A percentile compares a stretch with the other conserved stretches of the same genome.
Evolutionary conservation across 495 filamentous ascomycete genomes (phyloP).

Genomic region (Pyrenula aspistea): DNA sequence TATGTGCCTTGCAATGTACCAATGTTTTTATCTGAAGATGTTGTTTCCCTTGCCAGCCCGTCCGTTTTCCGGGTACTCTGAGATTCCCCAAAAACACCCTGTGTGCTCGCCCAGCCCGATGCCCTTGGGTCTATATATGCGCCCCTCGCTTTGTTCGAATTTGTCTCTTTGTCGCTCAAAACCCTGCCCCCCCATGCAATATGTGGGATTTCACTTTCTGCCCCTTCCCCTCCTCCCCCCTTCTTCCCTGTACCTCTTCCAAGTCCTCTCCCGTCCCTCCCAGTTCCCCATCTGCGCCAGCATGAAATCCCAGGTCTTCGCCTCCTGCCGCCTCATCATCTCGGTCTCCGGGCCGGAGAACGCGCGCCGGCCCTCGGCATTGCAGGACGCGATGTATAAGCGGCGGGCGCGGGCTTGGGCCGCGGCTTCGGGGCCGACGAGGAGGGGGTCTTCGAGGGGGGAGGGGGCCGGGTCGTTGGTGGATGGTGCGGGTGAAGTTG

Average conservation of each 20-base stretch:
- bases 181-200: too few relatives aligned
- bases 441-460: not conserved
- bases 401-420: not conserved
- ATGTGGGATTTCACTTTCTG: too few relatives aligned
- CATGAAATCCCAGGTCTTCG: constrained; percentile 2
- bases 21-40: too few relatives aligned
- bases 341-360: not conserved
- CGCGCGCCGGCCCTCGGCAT: not conserved
- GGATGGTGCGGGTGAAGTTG: not conserved
- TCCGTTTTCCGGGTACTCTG: too few relatives aligned
- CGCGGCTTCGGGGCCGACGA: not conserved
- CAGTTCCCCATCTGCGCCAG: not conserved
- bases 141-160: too few relatives aligned
- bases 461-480: not conserved
- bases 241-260: too few relatives aligned
- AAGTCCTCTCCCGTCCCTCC: not conserved
- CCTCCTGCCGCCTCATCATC: not conserved
- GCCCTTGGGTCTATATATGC: too few relatives aligned
- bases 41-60: too few relatives aligned
- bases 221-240: not conserved
- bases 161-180: too few relatives aligned
- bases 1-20: too few relatives aligned
- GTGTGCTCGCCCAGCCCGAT: too few relatives aligned
- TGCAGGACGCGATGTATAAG: not conserved
- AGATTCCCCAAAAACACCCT: too few relatives aligned